Evolutionary conservation across 805 yeast genomes (phyloP).

Genomic region (Metschnikowia similis): DNA sequence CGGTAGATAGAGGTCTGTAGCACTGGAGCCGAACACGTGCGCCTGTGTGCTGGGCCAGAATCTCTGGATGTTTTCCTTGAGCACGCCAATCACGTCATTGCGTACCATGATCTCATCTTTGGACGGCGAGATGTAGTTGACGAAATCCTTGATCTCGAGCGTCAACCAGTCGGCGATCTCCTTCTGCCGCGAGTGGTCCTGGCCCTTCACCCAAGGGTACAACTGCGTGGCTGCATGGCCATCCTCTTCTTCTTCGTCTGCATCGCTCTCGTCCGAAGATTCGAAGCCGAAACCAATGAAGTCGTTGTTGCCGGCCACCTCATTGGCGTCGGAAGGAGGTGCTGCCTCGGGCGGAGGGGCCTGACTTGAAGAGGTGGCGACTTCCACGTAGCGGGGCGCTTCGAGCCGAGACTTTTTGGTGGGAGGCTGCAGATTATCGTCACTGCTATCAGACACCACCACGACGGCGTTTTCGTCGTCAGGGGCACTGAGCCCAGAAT

Average conservation of each 20-base stretch:
- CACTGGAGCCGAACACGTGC: constrained; percentile 89
- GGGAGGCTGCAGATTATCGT: constrained; percentile 11
- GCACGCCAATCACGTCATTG: constrained; percentile 56
- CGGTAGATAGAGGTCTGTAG: constrained; percentile 88
- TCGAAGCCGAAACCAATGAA: constrained; percentile 54
- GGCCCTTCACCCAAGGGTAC: constrained; percentile 75
- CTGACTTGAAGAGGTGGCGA: not conserved
- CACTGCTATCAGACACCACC: constrained; percentile 25
- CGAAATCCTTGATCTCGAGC: constrained; percentile 78
- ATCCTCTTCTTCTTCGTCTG: constrained; percentile 8
- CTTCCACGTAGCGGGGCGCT: not conserved
- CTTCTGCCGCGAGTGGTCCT: constrained; percentile 70
- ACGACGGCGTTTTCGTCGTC: constrained; percentile 29
- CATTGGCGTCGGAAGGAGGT: constrained; percentile 21
- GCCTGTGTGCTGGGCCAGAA: constrained; percentile 79
- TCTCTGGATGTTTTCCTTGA: constrained; percentile 47
- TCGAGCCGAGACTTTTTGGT: constrained; percentile 4
- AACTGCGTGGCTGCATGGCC: not conserved
- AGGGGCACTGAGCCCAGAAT: not conserved
- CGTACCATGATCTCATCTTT: constrained; percentile 65
- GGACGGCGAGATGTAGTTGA: constrained; percentile 81
- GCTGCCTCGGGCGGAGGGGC: not conserved
- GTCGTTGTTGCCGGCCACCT: constrained; percentile 44
- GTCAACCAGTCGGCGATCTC: constrained; percentile 87
- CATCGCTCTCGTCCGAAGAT: constrained; percentile 33